Evolutionary conservation across 177 flowering plant genomes (phyloP).

Genomic region (Telopea speciosissima): DNA sequence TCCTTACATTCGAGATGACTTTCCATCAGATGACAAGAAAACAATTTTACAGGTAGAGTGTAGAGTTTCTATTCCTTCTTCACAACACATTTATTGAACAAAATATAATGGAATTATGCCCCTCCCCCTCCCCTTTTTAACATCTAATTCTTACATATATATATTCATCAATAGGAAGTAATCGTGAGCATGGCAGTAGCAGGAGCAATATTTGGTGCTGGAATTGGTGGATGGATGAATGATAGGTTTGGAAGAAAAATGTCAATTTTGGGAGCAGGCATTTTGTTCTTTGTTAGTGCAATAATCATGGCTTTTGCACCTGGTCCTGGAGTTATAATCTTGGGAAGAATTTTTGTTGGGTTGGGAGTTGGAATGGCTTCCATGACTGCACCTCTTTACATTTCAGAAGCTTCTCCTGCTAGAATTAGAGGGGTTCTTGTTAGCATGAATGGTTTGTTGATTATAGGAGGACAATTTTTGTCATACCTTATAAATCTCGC

Average conservation of each 20-base stretch:
- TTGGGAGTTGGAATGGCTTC: constrained; percentile 88
- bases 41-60: constrained; percentile 52
- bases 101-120: background rate
- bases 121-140: too few species aligned
- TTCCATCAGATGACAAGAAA: constrained; percentile 35
- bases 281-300: constrained; percentile 57
- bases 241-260: constrained; percentile 55
- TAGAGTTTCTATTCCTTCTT: background rate
- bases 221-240: constrained; percentile 58
- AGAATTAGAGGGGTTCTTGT: constrained; percentile 79
- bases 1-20: constrained; percentile 71
- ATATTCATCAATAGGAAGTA: constrained; percentile 37
- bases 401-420: constrained; percentile 78
- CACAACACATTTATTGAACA: background rate
- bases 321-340: constrained; percentile 43
- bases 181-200: constrained; percentile 81
- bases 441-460: constrained; percentile 61
- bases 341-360: constrained; percentile 68
- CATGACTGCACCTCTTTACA: constrained; percentile 79
- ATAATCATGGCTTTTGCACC: constrained; percentile 58
- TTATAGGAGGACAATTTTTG: constrained; percentile 74
- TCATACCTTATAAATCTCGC: constrained; percentile 64
- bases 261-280: constrained; percentile 55
- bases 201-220: constrained; percentile 86
- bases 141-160: background rate